A percentile compares a stretch with the other conserved stretches of the same genome.
Conservation (phyloP, 345 rosid genomes). For the Lumnitzera racemosa region DNA sequence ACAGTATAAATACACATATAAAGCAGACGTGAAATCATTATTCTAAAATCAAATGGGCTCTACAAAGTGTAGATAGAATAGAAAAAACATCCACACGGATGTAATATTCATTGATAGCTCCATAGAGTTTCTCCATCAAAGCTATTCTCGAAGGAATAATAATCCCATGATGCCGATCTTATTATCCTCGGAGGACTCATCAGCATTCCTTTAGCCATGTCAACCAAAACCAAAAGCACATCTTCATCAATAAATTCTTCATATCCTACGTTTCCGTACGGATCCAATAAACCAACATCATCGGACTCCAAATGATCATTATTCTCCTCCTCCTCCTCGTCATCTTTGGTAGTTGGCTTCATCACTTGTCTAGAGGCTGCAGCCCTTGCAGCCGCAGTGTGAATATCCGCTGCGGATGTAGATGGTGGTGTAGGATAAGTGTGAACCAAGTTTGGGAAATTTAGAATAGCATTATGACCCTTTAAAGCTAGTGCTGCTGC, state of each 20-base stretch:
- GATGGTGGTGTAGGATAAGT: conserved; percentile 60
- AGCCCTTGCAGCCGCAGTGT: conserved; percentile 59
- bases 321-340: no score
- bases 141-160: conserved; percentile 37
- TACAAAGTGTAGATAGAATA: no score
- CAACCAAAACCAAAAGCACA: conserved; percentile 54
- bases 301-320: not conserved
- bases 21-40: no score
- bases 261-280: no score
- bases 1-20: no score
- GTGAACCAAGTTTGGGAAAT: conserved; percentile 45
- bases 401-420: conserved; percentile 48
- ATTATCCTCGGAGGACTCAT: conserved; percentile 61
- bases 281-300: not conserved
- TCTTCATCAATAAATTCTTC: conserved; percentile 64
- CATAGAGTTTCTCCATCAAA: conserved; percentile 55
- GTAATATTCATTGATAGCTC: conserved; percentile 28
- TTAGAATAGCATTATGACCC: conserved; percentile 51
- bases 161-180: conserved; percentile 27
- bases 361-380: conserved; percentile 33
- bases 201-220: conserved; percentile 91
- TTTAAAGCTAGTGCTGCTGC: conserved; percentile 74
- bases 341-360: conserved; percentile 14
- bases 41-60: no score
- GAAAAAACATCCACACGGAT: no score